These are phyloP conservation scores for Plasmodium gonderi DNA, from an alignment of 169 alveolate genomes.

Conservation along the genomic window DNA sequence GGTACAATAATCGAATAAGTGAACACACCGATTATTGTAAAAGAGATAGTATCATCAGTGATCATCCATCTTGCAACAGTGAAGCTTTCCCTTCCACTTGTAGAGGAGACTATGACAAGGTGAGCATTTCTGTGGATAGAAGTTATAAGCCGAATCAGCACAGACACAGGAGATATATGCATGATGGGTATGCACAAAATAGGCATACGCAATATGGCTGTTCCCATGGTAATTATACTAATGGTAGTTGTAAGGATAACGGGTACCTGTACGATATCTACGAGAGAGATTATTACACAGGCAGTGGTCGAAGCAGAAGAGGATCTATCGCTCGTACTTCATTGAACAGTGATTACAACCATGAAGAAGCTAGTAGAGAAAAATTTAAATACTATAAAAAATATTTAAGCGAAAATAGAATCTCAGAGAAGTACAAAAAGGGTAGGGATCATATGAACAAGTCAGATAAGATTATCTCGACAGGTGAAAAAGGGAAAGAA, in stretches of 20 bases:
- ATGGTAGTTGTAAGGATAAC: too few species aligned
- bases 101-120: background rate
- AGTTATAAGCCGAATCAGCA: too few species aligned
- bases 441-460: background rate
- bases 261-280: too few species aligned
- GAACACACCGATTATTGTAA: slow-evolving; percentile 20
- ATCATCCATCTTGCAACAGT: background rate
- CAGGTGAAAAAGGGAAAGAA: background rate
- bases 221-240: too few species aligned
- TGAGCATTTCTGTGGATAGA: background rate
- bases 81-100: background rate
- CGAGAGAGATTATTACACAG: too few species aligned
- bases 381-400: background rate
- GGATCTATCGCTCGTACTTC: background rate
- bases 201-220: too few species aligned
- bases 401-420: background rate
- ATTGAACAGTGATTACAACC: background rate
- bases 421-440: background rate
- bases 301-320: background rate
- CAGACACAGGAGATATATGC: too few species aligned
- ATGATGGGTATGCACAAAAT: too few species aligned
- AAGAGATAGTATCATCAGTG: background rate
- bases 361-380: background rate
- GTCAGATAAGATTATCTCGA: background rate
- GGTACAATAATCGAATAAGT: slow-evolving; percentile 1